Evolutionary conservation across 2,329 filamentous ascomycete genomes (phyloP), one percentile per base, ranked within the genome.

Genomic region (Aspergillus sp.): DNA sequence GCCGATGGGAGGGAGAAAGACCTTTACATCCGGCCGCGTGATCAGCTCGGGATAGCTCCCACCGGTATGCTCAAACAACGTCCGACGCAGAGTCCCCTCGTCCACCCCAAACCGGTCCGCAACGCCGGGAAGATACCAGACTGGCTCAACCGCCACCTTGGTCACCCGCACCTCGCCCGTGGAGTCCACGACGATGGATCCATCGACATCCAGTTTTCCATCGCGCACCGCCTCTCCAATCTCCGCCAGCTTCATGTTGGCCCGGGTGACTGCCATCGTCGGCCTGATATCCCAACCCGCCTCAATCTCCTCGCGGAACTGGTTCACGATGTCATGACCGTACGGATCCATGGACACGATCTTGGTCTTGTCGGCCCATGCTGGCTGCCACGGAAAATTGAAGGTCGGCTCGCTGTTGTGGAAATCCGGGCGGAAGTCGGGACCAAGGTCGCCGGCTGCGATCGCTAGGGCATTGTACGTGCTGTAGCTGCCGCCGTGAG

Each of bases 261-360:
- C 88, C 50, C 82, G 84, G 1, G 88, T 95, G 32, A 95, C 76
- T 10, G 88, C 88, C 57, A 93, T 94, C 0, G 86, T 93, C 4
- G 88, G 88, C 24, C 86, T 74, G 43, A 93, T 83, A 54, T 94
- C 85, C 55, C 54, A 58, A 11, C 57, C 61, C 22, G 93, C 74
- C 47, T 85, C 76, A 27, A 95, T 78, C 31, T 80, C 77, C 30
- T 82, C 71, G 49, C 91, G 86, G 28, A 75, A 71, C 41, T 89
- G 78, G 43, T 82, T 82, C 66, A 81, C 93, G 25, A 93, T 63
- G 39, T 94, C 67, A 64, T 96, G 91, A 5, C 91, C 89, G 58
- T 82, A 84, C 0, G 89, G 89, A 55, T 96, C 91, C 86, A 98
- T 94, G 12, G 89, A 85, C 10, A 96, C 89, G 42, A 98, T 96